phyloP scores from a whole-genome alignment of 768 basidiomycete genomes.

The Termitomyces sp. region DNA sequence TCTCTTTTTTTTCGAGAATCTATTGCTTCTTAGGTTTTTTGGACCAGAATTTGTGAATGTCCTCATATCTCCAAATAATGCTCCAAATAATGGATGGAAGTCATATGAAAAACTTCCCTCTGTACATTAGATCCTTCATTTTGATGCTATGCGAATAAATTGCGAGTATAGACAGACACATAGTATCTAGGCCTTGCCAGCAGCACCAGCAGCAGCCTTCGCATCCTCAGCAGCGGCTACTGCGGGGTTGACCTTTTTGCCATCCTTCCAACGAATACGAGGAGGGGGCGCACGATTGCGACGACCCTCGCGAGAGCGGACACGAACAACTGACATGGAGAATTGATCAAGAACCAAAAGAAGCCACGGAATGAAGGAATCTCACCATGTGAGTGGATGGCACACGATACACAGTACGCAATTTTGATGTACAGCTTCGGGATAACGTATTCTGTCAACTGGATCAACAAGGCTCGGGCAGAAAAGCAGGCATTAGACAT shows the following conservation, averaged over 20 bases:
- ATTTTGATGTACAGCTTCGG: slow-evolving; percentile 99
- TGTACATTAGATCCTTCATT: too few relatives aligned
- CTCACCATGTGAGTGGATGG: slow-evolving; percentile 97
- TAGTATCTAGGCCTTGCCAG: slow-evolving; percentile 43
- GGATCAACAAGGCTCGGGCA: neutral
- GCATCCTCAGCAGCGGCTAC: slow-evolving; percentile 91
- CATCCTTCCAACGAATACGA: slow-evolving; percentile 92
- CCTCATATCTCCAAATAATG: too few relatives aligned
- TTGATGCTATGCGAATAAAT: slow-evolving; percentile 8
- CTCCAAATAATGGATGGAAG: too few relatives aligned
- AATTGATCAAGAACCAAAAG: neutral
- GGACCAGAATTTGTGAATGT: too few relatives aligned
- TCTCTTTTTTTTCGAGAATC: too few relatives aligned
- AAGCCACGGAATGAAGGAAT: slow-evolving; percentile 6
- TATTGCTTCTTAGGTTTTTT: too few relatives aligned
- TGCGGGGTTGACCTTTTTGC: slow-evolving; percentile 94
- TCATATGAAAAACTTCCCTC: neutral
- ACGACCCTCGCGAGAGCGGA: slow-evolving; percentile 91
- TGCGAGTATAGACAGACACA: slow-evolving; percentile 13
- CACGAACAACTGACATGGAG: slow-evolving; percentile 79
- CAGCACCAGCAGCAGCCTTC: slow-evolving; percentile 50
- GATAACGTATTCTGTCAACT: slow-evolving; percentile 79
- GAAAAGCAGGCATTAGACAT: slow-evolving; percentile 20
- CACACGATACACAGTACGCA: slow-evolving; percentile 97
- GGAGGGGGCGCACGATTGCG: slow-evolving; percentile 98